Conservation (phyloP, 192 early-diverging fungal species). For the Coemansia sp. region DNA sequence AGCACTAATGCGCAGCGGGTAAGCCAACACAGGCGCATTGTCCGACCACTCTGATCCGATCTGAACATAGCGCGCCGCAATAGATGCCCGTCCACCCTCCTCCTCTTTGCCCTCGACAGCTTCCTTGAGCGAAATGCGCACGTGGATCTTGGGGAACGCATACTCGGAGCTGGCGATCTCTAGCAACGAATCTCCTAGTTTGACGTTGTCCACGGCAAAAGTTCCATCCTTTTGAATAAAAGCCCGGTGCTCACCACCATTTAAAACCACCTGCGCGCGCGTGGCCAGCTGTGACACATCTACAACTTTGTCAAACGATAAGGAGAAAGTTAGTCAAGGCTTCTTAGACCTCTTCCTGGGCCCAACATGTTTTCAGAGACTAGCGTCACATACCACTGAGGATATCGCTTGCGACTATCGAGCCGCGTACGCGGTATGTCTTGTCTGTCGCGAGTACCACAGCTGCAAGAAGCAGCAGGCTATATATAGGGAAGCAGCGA, state of each 20-base stretch:
- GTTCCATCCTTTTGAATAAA: conserved; percentile 46
- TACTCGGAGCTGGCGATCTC: conserved; percentile 45
- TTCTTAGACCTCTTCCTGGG: not conserved
- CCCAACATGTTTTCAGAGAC: not conserved
- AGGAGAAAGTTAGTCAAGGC: not conserved
- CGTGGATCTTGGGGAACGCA: conserved; percentile 51
- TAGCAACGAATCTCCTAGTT: conserved; percentile 46
- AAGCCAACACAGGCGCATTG: conserved; percentile 36
- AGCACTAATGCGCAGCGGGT: conserved; percentile 48
- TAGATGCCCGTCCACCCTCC: conserved; percentile 28
- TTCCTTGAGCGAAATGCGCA: conserved; percentile 41
- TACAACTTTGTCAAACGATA: not conserved
- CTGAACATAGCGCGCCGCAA: conserved; percentile 50
- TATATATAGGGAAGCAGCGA: not conserved
- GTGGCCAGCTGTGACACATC: conserved; percentile 32
- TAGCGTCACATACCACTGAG: conserved; percentile 7
- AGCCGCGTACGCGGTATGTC: conserved; percentile 49
- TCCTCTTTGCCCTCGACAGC: conserved; percentile 5
- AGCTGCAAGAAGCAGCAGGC: conserved; percentile 22
- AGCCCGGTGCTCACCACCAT: conserved; percentile 45
- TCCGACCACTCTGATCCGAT: conserved; percentile 51
- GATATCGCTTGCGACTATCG: conserved; percentile 33
- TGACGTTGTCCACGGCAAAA: conserved; percentile 46
- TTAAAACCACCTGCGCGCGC: conserved; percentile 27
- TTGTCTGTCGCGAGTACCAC: conserved; percentile 20